Conservation (phyloP, 352 stramenopile genomes). For the Pythium graminicola region DNA sequence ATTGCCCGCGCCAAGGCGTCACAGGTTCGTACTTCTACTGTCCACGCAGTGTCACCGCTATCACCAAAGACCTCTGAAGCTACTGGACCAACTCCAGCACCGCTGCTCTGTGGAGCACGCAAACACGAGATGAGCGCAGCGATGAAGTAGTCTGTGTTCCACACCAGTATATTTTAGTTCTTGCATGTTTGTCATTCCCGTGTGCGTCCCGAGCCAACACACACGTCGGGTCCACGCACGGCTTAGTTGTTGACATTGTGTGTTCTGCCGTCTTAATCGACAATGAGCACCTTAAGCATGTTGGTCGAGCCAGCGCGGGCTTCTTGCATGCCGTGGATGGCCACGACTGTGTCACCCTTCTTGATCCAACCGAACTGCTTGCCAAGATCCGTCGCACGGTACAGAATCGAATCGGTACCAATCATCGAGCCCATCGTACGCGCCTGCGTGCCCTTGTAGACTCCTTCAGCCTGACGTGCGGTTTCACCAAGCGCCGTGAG, state of each 20-base stretch:
- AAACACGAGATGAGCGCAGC: constrained; percentile 23
- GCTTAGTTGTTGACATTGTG: not conserved
- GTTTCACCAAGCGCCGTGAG: constrained; percentile 62
- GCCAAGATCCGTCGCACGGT: constrained; percentile 77
- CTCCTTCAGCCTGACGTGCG: constrained; percentile 52
- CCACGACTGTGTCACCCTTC: constrained; percentile 82
- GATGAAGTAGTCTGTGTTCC: constrained; percentile 2
- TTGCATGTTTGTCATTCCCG: not conserved
- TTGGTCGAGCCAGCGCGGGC: constrained; percentile 85
- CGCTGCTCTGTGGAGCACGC: constrained; percentile 1
- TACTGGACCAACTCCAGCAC: not conserved
- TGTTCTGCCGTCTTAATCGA: constrained; percentile 42
- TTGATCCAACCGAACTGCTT: constrained; percentile 87
- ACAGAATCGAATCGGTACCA: constrained; percentile 88
- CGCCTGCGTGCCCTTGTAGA: constrained; percentile 56
- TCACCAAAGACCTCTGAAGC: not conserved
- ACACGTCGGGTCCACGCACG: not conserved
- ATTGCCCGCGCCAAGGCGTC: constrained; percentile 6
- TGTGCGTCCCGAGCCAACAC: too few relatives aligned
- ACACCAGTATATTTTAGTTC: constrained; percentile 14
- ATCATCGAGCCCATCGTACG: constrained; percentile 84
- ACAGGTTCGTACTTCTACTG: not conserved
- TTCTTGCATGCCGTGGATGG: constrained; percentile 87
- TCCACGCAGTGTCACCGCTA: not conserved
- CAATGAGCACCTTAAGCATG: constrained; percentile 89